Evolutionary conservation across 163 green algal species (phyloP), one percentile per base, ranked within the genome.

Genomic region (Chlorella variabilis): DNA sequence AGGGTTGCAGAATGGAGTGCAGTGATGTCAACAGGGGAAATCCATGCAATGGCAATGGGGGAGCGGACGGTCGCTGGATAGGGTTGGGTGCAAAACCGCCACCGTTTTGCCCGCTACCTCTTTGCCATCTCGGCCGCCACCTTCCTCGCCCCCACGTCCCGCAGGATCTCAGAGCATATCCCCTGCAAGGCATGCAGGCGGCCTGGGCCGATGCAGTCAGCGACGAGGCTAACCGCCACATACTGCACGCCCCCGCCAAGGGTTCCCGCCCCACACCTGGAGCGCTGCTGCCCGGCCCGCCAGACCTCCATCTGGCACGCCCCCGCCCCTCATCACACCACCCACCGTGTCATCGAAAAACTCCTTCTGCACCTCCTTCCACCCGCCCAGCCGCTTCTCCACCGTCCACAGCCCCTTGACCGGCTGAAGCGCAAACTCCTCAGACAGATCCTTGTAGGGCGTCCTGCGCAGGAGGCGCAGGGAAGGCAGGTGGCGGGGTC

Each of bases 321-420:
- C 11, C 45, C 45, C 45, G 15, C 45, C 15, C 45, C 45, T 54
- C 45, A 54, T 54, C 15, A 11, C 15, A 54, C 0, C 49, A 68
- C 75, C 13, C 67, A 91, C 85, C 69, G 63, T 61, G 38, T 85
- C 84, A 42, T 92, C 86, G 65, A 97, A 97, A 68, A 96, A 96
- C 13, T 85, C 85, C 3, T 63, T 34, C 80, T 95, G 90, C 34
- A 91, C 84, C 9, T 58, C 65, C 2, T 84, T 74, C 93, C 93
- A 97, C 34, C 87, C 85, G 7, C 91, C 91, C 31, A 97, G 82
- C 88, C 89, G 87, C 42, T 91, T 80, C 66, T 97, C 93, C 31
- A 96, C 93, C 0, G 75, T 91, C 91, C 91, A 96, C 36, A 90
- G 42, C 1, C 77, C 74, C 83, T 88, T 90, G 29, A 93, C 88